A percentile compares a stretch with the other conserved stretches of the same genome.
Evolutionary conservation across 495 filamentous ascomycete genomes (phyloP).

Genomic region (Parathielavia appendiculata): DNA sequence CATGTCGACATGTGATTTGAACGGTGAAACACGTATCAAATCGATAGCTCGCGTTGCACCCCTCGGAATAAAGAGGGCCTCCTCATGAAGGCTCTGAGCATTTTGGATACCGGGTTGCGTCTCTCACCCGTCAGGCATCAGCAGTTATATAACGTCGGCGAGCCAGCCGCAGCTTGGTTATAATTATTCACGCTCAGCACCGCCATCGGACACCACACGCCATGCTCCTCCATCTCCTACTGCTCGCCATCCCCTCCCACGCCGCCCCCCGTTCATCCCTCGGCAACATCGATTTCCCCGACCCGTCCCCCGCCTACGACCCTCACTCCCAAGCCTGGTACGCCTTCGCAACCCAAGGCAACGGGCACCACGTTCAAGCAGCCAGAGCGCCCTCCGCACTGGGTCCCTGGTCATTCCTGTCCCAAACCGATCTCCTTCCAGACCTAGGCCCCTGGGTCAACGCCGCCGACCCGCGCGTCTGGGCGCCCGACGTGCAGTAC

Average conservation of each 20-base stretch:
- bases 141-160: no score
- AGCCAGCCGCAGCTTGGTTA: no score
- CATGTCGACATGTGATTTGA: no score
- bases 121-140: no score
- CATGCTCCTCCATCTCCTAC: background rate
- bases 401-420: conserved; percentile 24
- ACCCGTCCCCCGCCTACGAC: conserved; percentile 32
- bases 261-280: conserved; percentile 4
- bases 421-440: conserved; percentile 28
- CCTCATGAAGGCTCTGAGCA: no score
- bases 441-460: conserved; percentile 27
- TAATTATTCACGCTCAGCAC: no score
- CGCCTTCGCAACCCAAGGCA: conserved; percentile 30
- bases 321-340: conserved; percentile 28
- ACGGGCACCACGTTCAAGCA: conserved; percentile 31
- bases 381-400: conserved; percentile 20
- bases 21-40: no score
- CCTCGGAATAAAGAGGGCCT: no score
- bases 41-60: no score
- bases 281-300: conserved; percentile 30
- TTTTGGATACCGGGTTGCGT: no score
- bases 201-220: background rate
- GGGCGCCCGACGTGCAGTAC: conserved; percentile 47
- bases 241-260: background rate
- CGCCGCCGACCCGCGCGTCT: conserved; percentile 28